Base-by-base conservation (phyloP, 306 rosid genomes). In the Vachellia collinsii region DNA sequence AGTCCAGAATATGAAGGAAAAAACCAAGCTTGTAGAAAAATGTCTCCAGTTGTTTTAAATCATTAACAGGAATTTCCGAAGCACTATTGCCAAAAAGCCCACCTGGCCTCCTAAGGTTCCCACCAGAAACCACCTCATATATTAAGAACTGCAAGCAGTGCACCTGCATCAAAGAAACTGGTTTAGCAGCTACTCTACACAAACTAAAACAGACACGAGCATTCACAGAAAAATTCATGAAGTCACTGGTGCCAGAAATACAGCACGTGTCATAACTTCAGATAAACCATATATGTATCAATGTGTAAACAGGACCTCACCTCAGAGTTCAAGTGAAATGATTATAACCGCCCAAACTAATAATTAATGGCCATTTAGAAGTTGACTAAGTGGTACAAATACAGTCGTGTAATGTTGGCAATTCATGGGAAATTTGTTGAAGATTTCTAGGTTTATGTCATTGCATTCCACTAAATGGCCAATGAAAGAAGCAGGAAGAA, bases 71-170 rank as follows among this genome's bases (percentile, higher is more conserved):
- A 79, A 94, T 91, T 85, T 94, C 99, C 48, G 97, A 93, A 74
- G 97, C 97, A 84, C 92, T 91, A 78, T 94, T 94, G 76, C 99
- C 97, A 82, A 94, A 94, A 65, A 94, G 97, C 53, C 99, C 99
- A 51, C 99, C 99, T 51, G 99, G 99, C 91, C 94, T 93, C 91
- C 97, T 85, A 77, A 93, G 97, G 85, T 94, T 95, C 64, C 99
- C 99, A 82, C 99, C 99, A 81, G 99, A 95, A 74, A 95, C 99
- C 85, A 90, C 94, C 88, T 95, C 97, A 81, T 95, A 93, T 87
- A 95, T 93, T 83, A 95, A 87, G 86, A 95, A 95, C 88, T 93
- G 99, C 93, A 95, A 87, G 90, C 99, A 93, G 85, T 95, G 99
- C 73, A 93, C 94, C 99, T 95, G 84, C 22, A 77, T 73, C 84